Percentiles rank a stretch among this genome's conserved stretches.
phyloP scores from a whole-genome alignment of 495 filamentous ascomycete genomes.

The Astrocystis sublimbata region DNA sequence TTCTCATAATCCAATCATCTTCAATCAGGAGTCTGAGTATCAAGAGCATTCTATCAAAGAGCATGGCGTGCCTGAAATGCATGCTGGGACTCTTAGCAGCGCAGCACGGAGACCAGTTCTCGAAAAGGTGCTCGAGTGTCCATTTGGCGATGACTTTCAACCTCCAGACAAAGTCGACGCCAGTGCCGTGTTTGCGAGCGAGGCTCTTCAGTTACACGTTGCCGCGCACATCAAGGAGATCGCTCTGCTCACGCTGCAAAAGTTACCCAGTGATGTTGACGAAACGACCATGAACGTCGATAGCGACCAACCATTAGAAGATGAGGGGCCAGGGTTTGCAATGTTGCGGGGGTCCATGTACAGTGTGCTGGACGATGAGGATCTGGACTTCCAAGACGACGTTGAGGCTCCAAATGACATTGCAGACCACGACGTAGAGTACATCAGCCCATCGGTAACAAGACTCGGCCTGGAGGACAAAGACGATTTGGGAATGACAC shows the following conservation, averaged over 20 bases:
- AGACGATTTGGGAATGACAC: slow-evolving; percentile 30
- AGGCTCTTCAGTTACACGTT: slow-evolving; percentile 36
- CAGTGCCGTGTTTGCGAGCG: slow-evolving; percentile 32
- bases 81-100: slow-evolving; percentile 30
- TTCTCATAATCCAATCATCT: slow-evolving; percentile 35
- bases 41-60: slow-evolving; percentile 35
- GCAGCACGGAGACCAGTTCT: slow-evolving; percentile 33
- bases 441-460: slow-evolving; percentile 28
- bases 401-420: slow-evolving; percentile 24
- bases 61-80: slow-evolving; percentile 34
- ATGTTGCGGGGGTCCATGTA: slow-evolving; percentile 34
- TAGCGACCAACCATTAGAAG: slow-evolving; percentile 35
- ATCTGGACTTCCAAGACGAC: slow-evolving; percentile 33
- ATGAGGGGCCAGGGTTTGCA: slow-evolving; percentile 23
- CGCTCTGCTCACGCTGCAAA: slow-evolving; percentile 38
- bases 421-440: slow-evolving; percentile 24
- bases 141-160: slow-evolving; percentile 38
- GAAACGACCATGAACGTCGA: slow-evolving; percentile 28
- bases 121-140: slow-evolving; percentile 31
- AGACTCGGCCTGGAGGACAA: slow-evolving; percentile 34
- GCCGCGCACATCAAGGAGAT: slow-evolving; percentile 39
- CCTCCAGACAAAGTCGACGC: slow-evolving; percentile 27
- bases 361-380: slow-evolving; percentile 35
- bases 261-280: slow-evolving; percentile 33
- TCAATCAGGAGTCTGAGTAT: slow-evolving; percentile 31